A percentile compares a stretch with the other conserved stretches of the same genome.
phyloP scores from a whole-genome alignment of 306 rosid species.

The Cajanus cajan region DNA sequence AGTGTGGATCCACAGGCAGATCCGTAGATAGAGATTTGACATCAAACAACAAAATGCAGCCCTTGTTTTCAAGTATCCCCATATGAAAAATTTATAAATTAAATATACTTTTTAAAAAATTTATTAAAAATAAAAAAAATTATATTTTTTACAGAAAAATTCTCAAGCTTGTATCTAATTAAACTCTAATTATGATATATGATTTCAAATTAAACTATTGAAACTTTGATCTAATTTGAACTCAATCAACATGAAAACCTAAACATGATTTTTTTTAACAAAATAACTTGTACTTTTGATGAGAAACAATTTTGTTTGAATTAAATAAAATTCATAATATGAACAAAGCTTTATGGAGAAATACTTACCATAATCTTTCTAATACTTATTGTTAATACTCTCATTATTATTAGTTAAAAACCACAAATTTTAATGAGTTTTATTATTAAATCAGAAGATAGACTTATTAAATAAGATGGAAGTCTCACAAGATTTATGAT shows the following conservation, averaged over 20 bases:
- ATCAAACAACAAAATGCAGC: constrained; percentile 23
- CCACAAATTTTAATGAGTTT: no score
- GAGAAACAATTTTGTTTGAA: neutral
- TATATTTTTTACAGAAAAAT: no score
- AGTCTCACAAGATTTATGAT: no score
- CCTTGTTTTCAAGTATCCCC: neutral
- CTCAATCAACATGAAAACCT: neutral
- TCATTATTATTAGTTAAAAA: no score
- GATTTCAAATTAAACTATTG: neutral
- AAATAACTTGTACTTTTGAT: neutral
- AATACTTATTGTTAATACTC: no score
- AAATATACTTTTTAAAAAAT: no score
- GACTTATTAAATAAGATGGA: no score
- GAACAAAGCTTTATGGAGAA: neutral
- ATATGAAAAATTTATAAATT: neutral
- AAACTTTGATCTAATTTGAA: neutral
- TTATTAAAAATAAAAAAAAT: no score
- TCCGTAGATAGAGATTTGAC: constrained; percentile 71
- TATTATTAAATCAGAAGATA: no score
- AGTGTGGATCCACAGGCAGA: constrained; percentile 58
- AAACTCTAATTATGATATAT: neutral
- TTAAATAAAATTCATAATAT: neutral
- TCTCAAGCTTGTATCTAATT: no score
- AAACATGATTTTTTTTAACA: neutral
- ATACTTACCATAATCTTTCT: no score